Evolutionary conservation across 1,284 basidiomycete genomes (phyloP).

Genomic region (Fomes fomentarius): DNA sequence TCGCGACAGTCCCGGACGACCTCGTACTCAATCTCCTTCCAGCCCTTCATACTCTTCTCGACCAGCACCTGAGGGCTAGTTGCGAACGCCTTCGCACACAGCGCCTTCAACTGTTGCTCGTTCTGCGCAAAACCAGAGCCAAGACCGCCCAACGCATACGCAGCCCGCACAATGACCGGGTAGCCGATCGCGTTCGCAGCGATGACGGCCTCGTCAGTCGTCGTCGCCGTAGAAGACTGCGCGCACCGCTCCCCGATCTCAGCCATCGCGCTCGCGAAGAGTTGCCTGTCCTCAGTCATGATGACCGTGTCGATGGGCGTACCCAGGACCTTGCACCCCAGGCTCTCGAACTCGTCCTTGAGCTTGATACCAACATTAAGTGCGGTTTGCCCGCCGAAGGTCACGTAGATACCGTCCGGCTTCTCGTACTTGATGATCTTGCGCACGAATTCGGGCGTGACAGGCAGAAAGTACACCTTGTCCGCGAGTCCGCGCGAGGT

Average conservation of each 20-base stretch:
- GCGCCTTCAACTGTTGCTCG: constrained; percentile 82
- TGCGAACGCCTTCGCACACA: constrained; percentile 94
- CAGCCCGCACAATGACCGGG: constrained; percentile 96
- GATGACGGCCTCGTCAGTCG: constrained; percentile 80
- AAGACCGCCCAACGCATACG: constrained; percentile 94
- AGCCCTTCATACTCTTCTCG: constrained; percentile 99
- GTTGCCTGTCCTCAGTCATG: constrained; percentile 94
- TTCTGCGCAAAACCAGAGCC: constrained; percentile 95
- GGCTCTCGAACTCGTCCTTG: constrained; percentile 89
- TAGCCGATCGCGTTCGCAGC: constrained; percentile 93
- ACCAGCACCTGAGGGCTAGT: constrained; percentile 97
- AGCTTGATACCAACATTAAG: constrained; percentile 97
- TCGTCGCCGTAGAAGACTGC: constrained; percentile 84
- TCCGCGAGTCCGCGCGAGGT: constrained; percentile 97
- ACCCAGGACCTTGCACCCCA: constrained; percentile 93
- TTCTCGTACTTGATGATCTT: constrained; percentile 99
- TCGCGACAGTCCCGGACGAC: constrained; percentile 98
- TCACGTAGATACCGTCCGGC: constrained; percentile 98
- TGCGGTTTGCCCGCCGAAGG: constrained; percentile 98
- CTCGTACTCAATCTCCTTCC: constrained; percentile 99
- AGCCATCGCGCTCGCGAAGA: constrained; percentile 95
- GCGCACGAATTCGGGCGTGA: constrained; percentile 96
- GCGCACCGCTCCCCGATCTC: constrained; percentile 97
- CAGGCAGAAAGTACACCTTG: constrained; percentile 99
- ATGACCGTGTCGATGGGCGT: constrained; percentile 98